Base-by-base conservation (phyloP, 1,284 basidiomycete species). In the Gymnopus androsaceus region DNA sequence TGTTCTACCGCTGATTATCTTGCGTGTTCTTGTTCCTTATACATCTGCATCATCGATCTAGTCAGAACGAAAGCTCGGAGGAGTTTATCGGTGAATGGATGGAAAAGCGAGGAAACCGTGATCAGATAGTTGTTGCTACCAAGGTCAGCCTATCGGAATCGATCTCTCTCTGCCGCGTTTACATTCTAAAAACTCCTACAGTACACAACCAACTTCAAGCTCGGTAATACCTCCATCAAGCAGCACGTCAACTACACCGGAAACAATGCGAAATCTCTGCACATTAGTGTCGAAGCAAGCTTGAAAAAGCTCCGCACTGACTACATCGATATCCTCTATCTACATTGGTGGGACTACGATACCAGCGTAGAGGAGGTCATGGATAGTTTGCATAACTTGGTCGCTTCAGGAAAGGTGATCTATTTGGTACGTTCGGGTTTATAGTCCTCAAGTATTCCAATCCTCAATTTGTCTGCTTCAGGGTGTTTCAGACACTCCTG, bases 281-380 rank as follows among this genome's bases (percentile, higher is more conserved):
- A 75, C 51, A 38, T 77, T 27, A 76, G 75, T 38, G 69, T 83
- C 31, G 71, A 72, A 31, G 75, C 65, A 3, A 80, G 78, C 23
- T 71, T 85, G 56, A 78, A 80, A 67, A 84, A 83, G 62, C 73
- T 86, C 4, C 74, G 81, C 23, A 85, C 84, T 14, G 64, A 67
- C 31, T 86, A 83, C 60, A 75, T 82, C 62, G 80, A 82, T 59
- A 71, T 81, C 27, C 63, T 80, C 27, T 84, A 84, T 66, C 63
- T 83, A 17, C 82, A 83, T 64, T 82, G 75, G 73, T 82, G 77
- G 77, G 79, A 82, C 64, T 82, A 61, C 57, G 71, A 75, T 11
- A 82, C 82, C 11, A 74, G 72, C 37, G 68, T 85, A 51, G 78
- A 81, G 60, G 82, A 85, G 63, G 69, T 84, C 15, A 84, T 85